A percentile compares a stretch with the other conserved stretches of the same genome.
These are phyloP conservation scores for Arachnomyces sp. DNA, from an alignment of 2,329 filamentous ascomycete genomes.

Conservation along the genomic window DNA sequence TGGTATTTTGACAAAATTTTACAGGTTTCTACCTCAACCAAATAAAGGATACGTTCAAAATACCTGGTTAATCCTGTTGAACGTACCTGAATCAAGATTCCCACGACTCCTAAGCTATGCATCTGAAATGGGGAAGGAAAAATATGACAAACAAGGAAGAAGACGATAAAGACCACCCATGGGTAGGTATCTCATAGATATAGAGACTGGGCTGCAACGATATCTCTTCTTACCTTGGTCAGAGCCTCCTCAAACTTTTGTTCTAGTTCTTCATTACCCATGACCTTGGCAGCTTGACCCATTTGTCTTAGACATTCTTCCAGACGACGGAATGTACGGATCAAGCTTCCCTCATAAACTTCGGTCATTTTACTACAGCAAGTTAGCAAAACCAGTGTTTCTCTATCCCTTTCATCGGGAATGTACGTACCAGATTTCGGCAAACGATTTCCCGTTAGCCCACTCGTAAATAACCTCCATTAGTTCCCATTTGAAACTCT, in stretches of 20 bases:
- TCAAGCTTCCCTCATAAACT: constrained; percentile 91
- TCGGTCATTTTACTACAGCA: constrained; percentile 87
- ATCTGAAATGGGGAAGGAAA: not conserved
- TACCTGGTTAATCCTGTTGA: not conserved
- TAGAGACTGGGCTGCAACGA: constrained; percentile 88
- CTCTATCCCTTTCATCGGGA: not conserved
- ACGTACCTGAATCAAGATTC: not conserved
- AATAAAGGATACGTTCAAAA: not conserved
- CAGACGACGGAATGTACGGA: constrained; percentile 87
- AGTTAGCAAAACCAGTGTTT: constrained; percentile 2
- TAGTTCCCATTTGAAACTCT: constrained; percentile 83
- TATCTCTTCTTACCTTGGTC: constrained; percentile 79
- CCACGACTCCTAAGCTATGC: constrained; percentile 4
- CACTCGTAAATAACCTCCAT: constrained; percentile 95
- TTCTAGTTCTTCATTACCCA: constrained; percentile 92
- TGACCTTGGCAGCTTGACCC: constrained; percentile 90
- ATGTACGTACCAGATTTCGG: constrained; percentile 78
- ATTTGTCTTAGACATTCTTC: constrained; percentile 93
- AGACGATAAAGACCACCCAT: constrained; percentile 11
- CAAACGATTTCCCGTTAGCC: constrained; percentile 83
- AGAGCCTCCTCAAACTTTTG: constrained; percentile 85
- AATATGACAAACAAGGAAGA: not conserved
- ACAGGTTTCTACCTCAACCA: constrained; percentile 9
- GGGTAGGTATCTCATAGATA: constrained; percentile 64
- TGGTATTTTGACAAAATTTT: too few species aligned